Evolutionary conservation across 352 stramenopile genomes (phyloP), one percentile per base, ranked within the genome.

Genomic region (Phytophthora agathidicida): DNA sequence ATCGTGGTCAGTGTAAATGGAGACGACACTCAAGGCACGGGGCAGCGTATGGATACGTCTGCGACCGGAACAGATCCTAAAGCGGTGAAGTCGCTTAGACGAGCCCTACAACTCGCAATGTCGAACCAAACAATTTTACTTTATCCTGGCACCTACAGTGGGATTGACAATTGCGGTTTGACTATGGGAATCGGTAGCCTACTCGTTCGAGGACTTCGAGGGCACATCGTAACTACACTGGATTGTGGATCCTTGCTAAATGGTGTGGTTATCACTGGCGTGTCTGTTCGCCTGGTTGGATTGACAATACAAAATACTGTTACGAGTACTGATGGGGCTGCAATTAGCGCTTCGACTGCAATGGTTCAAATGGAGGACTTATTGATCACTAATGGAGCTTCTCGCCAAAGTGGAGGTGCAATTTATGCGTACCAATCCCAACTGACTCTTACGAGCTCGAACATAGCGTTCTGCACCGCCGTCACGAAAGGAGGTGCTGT

Each of bases 1-100:
- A 65, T 90, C 46, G 73, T 67, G 2, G 80, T 90, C 1, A 87
- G 75, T 30, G 22, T 62, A 13, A 73, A 72, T 24, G 80, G 80
- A 4, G 50, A 86, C 28, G 80, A 90, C 37, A 33, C 33, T 0
- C 72, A 83, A 45, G 80, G 80, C 20, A 90, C 77, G 3, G 80
- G 80, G 0, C 56, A 71, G 22, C 73, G 77, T 19, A 86, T 87
- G 77, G 63, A 84, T 22, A 78, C 73, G 0, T 83, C 73, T 0
- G 24, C 59, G 3, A 42, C 16, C 8, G 80, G 80, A 20, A 88
- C 68, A 16, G 65, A 81, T 2, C 45, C 80, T 1, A 90, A 90
- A 46, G 77, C 80, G 2, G 47, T 90, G 0, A 49, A 75, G 16
- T 71, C 80, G 2, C 57, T 90, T 7, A 57, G 45, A 13, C 75